Evolutionary conservation across 768 basidiomycete species (phyloP).

Genomic region (Cystoderma amianthinum): DNA sequence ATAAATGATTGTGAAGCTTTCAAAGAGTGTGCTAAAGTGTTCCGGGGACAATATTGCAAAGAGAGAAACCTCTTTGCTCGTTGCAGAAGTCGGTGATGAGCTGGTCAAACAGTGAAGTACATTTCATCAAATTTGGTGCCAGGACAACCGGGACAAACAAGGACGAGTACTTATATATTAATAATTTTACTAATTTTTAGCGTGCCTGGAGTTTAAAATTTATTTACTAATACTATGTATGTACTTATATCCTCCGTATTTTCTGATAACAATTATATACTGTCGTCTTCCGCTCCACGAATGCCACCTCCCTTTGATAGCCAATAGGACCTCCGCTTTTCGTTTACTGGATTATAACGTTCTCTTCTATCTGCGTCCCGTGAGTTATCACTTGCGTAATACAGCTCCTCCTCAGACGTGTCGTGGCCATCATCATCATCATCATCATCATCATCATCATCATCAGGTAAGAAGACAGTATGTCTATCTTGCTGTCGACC

Average conservation of each 20-base stretch:
- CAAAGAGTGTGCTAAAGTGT: no score
- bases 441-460: slow-evolving; percentile 27
- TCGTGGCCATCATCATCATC: slow-evolving; percentile 13
- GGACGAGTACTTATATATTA: neutral
- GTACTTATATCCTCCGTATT: no score
- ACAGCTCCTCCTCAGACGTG: slow-evolving; percentile 5
- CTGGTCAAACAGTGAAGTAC: no score
- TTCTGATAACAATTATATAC: neutral
- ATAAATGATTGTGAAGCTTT: no score
- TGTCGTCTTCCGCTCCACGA: slow-evolving; percentile 18
- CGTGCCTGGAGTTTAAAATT: no score
- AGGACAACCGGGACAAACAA: neutral
- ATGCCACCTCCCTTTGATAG: slow-evolving; percentile 42
- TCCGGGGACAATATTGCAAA: no score
- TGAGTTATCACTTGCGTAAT: no score
- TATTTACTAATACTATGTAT: no score
- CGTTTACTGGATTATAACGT: slow-evolving; percentile 15
- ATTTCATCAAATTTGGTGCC: neutral
- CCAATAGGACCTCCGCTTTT: slow-evolving; percentile 48
- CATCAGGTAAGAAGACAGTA: slow-evolving; percentile 46
- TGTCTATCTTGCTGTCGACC: slow-evolving; percentile 30
- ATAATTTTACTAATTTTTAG: no score
- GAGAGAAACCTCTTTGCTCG: no score
- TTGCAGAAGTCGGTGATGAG: no score
- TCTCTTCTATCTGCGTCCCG: slow-evolving; percentile 3